Percentiles rank a stretch among this genome's conserved stretches.
phyloP scores from a whole-genome alignment of 177 flowering plant species.

The Telopea speciosissima region DNA sequence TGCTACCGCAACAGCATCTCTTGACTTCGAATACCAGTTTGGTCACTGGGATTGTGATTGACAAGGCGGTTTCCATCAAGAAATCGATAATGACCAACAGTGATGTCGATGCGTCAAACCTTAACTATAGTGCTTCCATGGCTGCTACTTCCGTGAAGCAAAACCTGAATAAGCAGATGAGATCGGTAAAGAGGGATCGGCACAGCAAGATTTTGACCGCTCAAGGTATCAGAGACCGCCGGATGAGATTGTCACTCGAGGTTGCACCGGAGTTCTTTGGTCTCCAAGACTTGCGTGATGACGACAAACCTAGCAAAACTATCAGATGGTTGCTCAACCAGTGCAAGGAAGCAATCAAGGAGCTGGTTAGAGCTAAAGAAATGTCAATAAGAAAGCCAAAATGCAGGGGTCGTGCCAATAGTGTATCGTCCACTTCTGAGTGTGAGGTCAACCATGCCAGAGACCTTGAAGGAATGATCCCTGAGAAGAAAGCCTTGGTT shows the following conservation, averaged over 20 bases:
- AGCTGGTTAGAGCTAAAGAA: slow-evolving; percentile 12
- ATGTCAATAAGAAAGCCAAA: no score
- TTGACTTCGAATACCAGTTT: neutral
- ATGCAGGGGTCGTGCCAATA: no score
- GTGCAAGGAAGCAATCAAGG: slow-evolving; percentile 45
- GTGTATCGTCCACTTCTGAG: slow-evolving; percentile 40
- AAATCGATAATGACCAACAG: no score
- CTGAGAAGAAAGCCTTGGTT: slow-evolving; percentile 5
- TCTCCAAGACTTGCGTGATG: slow-evolving; percentile 70
- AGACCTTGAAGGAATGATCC: slow-evolving; percentile 14
- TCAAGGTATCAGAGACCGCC: slow-evolving; percentile 61
- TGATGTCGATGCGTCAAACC: no score
- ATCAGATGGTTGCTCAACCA: slow-evolving; percentile 63
- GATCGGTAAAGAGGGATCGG: slow-evolving; percentile 50
- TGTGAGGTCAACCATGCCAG: slow-evolving; percentile 44
- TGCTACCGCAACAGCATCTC: slow-evolving; percentile 11
- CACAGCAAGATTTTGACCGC: slow-evolving; percentile 84
- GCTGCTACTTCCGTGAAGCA: neutral
- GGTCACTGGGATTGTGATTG: neutral
- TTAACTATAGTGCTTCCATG: no score
- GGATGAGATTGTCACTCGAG: slow-evolving; percentile 86
- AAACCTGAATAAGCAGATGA: slow-evolving; percentile 16
- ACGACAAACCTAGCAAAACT: slow-evolving; percentile 72
- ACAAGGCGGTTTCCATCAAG: neutral
- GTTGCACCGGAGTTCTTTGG: slow-evolving; percentile 60